phyloP scores from a whole-genome alignment of 176 grass and related monocot species.

The Ampelocalamus luodianensis region DNA sequence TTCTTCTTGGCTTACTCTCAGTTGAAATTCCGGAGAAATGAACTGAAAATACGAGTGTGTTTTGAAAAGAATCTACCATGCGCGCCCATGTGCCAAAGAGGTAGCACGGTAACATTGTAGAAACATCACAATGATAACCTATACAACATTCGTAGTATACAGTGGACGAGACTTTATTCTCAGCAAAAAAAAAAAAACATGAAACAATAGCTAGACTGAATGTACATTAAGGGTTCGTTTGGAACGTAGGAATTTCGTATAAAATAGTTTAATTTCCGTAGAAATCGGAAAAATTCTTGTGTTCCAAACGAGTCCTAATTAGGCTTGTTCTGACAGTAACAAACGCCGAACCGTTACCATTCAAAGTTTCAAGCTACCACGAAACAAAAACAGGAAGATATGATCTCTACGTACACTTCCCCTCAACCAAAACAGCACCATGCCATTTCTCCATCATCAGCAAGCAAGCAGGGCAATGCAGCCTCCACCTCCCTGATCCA shows the following conservation, averaged over 20 bases:
- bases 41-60: neutral
- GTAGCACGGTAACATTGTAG: neutral
- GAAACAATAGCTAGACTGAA: neutral
- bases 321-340: neutral
- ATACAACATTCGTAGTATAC: neutral
- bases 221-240: too few species aligned
- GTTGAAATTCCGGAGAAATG: neutral
- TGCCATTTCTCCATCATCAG: neutral
- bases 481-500: constrained; percentile 26
- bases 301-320: neutral
- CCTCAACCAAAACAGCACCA: neutral
- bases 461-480: neutral
- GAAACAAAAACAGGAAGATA: neutral
- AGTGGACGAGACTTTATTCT: neutral
- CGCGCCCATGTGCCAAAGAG: neutral
- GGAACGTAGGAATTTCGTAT: too few species aligned
- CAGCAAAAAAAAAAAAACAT: neutral
- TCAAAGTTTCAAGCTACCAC: neutral
- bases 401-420: neutral
- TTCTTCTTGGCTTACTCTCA: neutral
- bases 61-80: neutral
- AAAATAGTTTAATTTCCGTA: too few species aligned
- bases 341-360: neutral
- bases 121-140: neutral
- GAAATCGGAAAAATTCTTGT: too few species aligned